These are phyloP conservation scores for Fomitopsis pulvina DNA, from an alignment of 768 basidiomycete genomes.

Conservation along the genomic window DNA sequence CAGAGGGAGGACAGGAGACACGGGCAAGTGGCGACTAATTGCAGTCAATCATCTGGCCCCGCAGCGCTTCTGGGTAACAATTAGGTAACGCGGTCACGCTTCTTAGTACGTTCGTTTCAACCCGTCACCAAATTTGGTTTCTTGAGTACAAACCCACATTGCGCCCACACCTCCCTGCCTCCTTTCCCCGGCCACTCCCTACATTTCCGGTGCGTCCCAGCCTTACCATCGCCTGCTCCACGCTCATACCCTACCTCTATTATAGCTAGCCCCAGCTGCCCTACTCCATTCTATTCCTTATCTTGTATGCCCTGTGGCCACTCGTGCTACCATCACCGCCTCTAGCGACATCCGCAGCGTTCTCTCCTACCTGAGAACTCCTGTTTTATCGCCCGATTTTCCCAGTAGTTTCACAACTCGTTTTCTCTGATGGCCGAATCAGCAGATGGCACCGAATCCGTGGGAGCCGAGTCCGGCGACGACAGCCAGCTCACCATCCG, in stretches of 20 bases:
- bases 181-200: neutral
- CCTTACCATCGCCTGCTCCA: neutral
- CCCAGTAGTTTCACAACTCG: neutral
- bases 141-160: slow-evolving; percentile 23
- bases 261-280: too few relatives aligned
- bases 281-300: too few relatives aligned
- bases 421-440: slow-evolving; percentile 18
- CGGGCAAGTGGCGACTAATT: too few relatives aligned
- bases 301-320: too few relatives aligned
- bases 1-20: too few relatives aligned
- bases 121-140: slow-evolving; percentile 25
- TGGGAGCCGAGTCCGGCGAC: slow-evolving; percentile 25
- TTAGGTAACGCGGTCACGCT: slow-evolving; percentile 17
- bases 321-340: too few relatives aligned
- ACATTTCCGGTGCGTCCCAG: neutral
- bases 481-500: slow-evolving; percentile 46
- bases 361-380: neutral
- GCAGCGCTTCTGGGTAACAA: slow-evolving; percentile 1
- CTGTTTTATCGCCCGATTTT: neutral
- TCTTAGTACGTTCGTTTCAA: slow-evolving; percentile 23
- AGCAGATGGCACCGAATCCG: slow-evolving; percentile 25
- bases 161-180: neutral
- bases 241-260: too few relatives aligned
- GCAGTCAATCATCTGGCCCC: slow-evolving; percentile 6
- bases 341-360: neutral